phyloP scores from a whole-genome alignment of 495 filamentous ascomycete genomes.

The Neurospora tetraspora region DNA sequence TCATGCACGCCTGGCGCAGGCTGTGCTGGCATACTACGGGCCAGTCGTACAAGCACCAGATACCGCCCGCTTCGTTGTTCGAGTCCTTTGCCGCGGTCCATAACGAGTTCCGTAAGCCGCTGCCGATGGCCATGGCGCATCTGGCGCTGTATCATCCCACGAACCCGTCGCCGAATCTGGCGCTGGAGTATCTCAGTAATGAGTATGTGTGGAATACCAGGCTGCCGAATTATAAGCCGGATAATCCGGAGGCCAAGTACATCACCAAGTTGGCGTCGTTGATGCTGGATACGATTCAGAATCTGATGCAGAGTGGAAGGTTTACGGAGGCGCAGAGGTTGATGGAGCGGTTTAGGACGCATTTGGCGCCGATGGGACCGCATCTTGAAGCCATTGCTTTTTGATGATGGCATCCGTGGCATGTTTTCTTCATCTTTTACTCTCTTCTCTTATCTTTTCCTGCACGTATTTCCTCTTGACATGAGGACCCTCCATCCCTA shows the following conservation, averaged over 20 bases:
- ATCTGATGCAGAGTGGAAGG: conserved; percentile 11
- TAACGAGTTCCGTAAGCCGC: not conserved
- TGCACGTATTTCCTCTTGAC: not conserved
- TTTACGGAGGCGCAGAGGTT: conserved; percentile 9
- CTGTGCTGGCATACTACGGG: conserved; percentile 28
- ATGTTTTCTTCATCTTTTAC: not conserved
- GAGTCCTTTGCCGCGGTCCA: conserved; percentile 30
- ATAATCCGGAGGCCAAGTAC: not conserved
- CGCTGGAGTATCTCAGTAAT: conserved; percentile 20
- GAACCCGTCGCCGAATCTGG: conserved; percentile 23
- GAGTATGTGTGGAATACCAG: not conserved
- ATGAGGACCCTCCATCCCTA: not conserved
- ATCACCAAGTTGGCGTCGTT: conserved; percentile 6
- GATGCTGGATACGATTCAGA: conserved; percentile 17
- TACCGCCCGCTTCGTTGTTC: conserved; percentile 24
- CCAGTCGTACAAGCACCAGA: conserved; percentile 16
- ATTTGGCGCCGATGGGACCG: conserved; percentile 1
- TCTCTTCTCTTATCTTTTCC: not conserved
- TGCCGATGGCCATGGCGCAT: conserved; percentile 24
- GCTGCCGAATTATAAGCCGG: not conserved
- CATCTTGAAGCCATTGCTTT: not conserved
- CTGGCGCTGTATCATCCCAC: conserved; percentile 33
- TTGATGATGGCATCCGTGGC: not conserved
- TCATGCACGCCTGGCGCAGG: conserved; percentile 17
- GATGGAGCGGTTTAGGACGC: conserved; percentile 4